A percentile compares a stretch with the other conserved stretches of the same genome.
phyloP scores from a whole-genome alignment of 148 eudicot species.

The Rhododendron henanense region DNA sequence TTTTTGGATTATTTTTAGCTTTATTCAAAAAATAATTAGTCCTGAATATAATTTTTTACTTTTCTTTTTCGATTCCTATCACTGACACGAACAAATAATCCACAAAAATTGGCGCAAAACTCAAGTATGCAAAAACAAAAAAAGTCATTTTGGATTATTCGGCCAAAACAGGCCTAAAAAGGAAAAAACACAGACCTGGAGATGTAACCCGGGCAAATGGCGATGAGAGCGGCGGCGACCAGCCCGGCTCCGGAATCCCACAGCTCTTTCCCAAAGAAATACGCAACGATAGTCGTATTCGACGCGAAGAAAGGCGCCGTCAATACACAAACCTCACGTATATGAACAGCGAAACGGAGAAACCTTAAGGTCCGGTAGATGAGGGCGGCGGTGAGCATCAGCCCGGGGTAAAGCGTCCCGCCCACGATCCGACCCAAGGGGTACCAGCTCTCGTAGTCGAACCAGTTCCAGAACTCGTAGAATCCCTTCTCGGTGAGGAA shows the following conservation, averaged over 20 bases:
- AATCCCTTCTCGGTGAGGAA: conserved; percentile 79
- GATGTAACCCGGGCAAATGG: conserved; percentile 95
- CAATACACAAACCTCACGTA: conserved; percentile 89
- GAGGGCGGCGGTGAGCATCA: conserved; percentile 90
- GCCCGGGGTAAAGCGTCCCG: conserved; percentile 92
- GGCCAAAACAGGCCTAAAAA: too few species aligned
- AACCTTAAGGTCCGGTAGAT: conserved; percentile 66
- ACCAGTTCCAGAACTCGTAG: conserved; percentile 98
- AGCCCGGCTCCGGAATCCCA: conserved; percentile 97
- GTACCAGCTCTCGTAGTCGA: conserved; percentile 94
- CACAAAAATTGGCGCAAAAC: too few species aligned
- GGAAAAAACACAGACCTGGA: conserved; percentile 61
- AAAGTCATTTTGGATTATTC: too few species aligned
- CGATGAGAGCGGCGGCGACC: conserved; percentile 86
- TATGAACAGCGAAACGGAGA: conserved; percentile 74
- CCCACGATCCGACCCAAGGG: conserved; percentile 89
- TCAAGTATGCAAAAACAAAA: too few species aligned
- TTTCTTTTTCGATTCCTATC: too few species aligned
- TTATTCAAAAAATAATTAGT: too few species aligned
- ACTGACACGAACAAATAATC: too few species aligned
- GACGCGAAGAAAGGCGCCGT: conserved; percentile 97
- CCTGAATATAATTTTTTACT: too few species aligned
- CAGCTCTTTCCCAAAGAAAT: conserved; percentile 89
- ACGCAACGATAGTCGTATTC: conserved; percentile 86
- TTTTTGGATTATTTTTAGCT: too few species aligned